Base-by-base conservation (phyloP, 306 rosid species). In the Trifolium subterraneum region DNA sequence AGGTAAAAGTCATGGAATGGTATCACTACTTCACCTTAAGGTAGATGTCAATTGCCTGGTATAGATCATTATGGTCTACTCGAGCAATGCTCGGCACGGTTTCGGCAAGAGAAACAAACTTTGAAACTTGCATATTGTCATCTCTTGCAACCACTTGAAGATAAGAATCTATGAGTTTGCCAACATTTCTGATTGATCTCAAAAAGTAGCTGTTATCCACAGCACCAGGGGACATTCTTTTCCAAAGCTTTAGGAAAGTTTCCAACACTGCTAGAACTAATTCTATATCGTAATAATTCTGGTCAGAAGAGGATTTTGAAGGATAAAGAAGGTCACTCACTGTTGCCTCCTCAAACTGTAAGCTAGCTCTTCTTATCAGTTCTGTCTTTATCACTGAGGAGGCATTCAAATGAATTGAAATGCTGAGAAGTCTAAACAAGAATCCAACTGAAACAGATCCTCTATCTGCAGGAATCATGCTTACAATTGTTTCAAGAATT, bases 131-230 rank as follows among this genome's bases (percentile, higher is more conserved):
- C 96, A 91, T 86, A 50, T 88, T 88, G 20, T 36, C 87, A 79
- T 91, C 97, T 74, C 82, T 88, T 19, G 93, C 97, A 4, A 91
- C 91, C 71, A 89, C 94, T 80, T 89, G 97, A 75, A 94, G 96
- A 78, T 94, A 94, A n/a, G 93, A 84, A 88, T 94, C 98, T 29
- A 94, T 80, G 85, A 94, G 92, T 87, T 87, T 91, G 63, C 90
- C 96, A n/a, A 91, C 90, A 63, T 88, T 91, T 80, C 88, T 85
- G 23, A 94, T 74, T 45, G 99, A 88, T 70, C 81, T 82, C 56
- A 86, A 72, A 39, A 86, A 71, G 79, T 83, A 86, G 75, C 65
- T 81, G 81, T 74, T 82, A 70, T 90, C 93, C 41, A 73, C 83
- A 27, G 82, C 84, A 29, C 84, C 81, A 1, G 91, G 85, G 29